A percentile compares a stretch with the other conserved stretches of the same genome.
Evolutionary conservation across 805 yeast species (phyloP).

Genomic region (Clavispora santaluciae): DNA sequence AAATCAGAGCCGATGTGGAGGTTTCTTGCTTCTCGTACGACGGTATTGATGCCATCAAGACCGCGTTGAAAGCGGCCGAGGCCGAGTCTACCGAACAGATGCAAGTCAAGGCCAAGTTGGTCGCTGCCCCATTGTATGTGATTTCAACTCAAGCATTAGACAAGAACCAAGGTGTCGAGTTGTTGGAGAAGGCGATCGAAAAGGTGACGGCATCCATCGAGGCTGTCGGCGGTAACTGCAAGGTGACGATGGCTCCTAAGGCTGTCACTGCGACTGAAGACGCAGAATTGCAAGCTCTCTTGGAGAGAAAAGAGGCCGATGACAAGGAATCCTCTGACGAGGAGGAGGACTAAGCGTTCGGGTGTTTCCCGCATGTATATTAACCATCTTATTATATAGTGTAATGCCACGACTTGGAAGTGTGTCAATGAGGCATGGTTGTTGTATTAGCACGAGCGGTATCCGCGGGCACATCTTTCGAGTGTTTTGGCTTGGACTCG

Average conservation of each 20-base stretch:
- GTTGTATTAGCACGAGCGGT: neutral
- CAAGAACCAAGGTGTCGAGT: conserved; percentile 80
- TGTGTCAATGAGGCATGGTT: no score
- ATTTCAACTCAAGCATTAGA: conserved; percentile 90
- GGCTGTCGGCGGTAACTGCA: conserved; percentile 77
- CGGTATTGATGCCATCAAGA: conserved; percentile 95
- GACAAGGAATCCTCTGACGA: conserved; percentile 81
- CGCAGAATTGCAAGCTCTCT: conserved; percentile 92
- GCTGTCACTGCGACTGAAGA: conserved; percentile 98
- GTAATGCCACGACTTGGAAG: neutral
- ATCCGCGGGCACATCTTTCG: neutral
- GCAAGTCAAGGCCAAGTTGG: conserved; percentile 89
- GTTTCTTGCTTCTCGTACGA: conserved; percentile 96
- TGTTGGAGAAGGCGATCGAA: conserved; percentile 74
- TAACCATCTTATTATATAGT: neutral
- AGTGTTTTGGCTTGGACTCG: no score
- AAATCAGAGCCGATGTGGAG: conserved; percentile 97
- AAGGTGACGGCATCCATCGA: conserved; percentile 67
- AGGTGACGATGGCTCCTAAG: conserved; percentile 96
- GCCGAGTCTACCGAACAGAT: conserved; percentile 73
- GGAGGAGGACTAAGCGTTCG: conserved; percentile 43
- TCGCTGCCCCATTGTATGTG: conserved; percentile 96
- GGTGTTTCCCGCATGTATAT: neutral
- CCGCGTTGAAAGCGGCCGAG: conserved; percentile 85
- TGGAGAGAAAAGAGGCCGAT: conserved; percentile 90